Conservation (phyloP, 768 basidiomycete genomes). For the Hypholoma sublateritium region DNA sequence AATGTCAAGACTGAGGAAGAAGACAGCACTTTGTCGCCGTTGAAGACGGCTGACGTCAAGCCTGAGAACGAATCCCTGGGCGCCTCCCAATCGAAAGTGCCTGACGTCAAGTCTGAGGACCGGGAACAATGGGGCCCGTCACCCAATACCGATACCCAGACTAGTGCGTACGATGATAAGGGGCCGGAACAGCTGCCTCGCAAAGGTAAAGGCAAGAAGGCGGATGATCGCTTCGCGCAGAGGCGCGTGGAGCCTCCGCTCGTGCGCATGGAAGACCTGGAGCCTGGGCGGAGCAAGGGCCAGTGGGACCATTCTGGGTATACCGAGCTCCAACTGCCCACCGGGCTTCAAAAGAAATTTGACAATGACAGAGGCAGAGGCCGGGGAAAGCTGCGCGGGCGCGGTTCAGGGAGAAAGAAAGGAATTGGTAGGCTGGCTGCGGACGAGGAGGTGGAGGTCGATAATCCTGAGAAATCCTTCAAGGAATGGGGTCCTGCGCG, state of each 20-base stretch:
- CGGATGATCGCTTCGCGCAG: background rate
- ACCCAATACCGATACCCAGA: too few species aligned
- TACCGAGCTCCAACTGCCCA: background rate
- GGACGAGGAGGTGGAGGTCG: too few species aligned
- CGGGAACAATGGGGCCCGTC: too few species aligned
- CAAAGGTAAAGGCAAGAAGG: slow-evolving; percentile 1
- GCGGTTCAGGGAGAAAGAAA: too few species aligned
- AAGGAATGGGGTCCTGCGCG: background rate
- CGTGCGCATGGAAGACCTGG: background rate
- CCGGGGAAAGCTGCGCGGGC: too few species aligned
- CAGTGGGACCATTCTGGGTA: slow-evolving; percentile 1
- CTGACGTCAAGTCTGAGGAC: too few species aligned
- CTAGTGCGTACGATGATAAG: background rate
- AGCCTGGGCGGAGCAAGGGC: background rate
- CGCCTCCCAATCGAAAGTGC: too few species aligned
- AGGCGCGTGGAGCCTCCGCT: background rate
- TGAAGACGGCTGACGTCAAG: too few species aligned
- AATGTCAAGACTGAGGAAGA: too few species aligned
- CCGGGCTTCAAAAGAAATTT: background rate
- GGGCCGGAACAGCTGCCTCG: background rate
- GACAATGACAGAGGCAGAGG: background rate
- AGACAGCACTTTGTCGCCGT: too few species aligned
- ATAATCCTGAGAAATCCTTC: background rate
- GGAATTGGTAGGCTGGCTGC: too few species aligned
- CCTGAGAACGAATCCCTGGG: too few species aligned